phyloP scores from a whole-genome alignment of 768 basidiomycete species.

The Amanita polypyramis region DNA sequence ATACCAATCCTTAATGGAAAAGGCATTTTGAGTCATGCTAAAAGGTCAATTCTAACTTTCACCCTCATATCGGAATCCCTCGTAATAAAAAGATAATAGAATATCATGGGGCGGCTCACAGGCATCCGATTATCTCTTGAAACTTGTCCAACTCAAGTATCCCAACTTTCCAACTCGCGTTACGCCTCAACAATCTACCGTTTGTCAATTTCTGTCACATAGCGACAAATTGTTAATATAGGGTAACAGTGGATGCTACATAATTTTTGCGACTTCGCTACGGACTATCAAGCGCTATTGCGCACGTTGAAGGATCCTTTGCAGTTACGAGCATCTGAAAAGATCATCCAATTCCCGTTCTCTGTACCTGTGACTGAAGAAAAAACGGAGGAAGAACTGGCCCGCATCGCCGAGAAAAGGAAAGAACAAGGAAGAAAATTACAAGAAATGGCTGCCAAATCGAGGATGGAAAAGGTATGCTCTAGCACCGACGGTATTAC shows the following conservation, averaged over 20 bases:
- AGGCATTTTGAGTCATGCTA: slow-evolving; percentile 76
- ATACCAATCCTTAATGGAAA: slow-evolving; percentile 80
- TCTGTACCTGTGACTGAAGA: slow-evolving; percentile 53
- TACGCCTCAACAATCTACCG: slow-evolving; percentile 65
- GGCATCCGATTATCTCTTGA: slow-evolving; percentile 84
- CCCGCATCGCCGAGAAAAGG: slow-evolving; percentile 64
- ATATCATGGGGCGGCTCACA: slow-evolving; percentile 93
- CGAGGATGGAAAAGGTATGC: slow-evolving; percentile 73
- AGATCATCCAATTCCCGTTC: slow-evolving; percentile 86
- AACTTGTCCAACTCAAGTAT: slow-evolving; percentile 92
- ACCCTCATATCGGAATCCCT: not conserved
- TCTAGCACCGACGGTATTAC: not conserved
- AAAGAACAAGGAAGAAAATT: slow-evolving; percentile 81
- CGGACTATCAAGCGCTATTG: slow-evolving; percentile 66
- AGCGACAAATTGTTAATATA: not conserved
- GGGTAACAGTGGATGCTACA: slow-evolving; percentile 76
- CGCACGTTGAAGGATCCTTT: slow-evolving; percentile 56
- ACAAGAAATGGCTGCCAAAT: slow-evolving; percentile 85
- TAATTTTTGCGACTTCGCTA: slow-evolving; percentile 74
- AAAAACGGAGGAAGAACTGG: slow-evolving; percentile 87
- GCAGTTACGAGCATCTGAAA: slow-evolving; percentile 51
- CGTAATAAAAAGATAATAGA: slow-evolving; percentile 26
- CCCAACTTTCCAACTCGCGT: slow-evolving; percentile 85
- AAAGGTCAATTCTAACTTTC: slow-evolving; percentile 44
- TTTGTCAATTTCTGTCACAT: slow-evolving; percentile 22